Evolutionary conservation across 305 asterid species (phyloP).

Genomic region (Solanum hybrid): DNA sequence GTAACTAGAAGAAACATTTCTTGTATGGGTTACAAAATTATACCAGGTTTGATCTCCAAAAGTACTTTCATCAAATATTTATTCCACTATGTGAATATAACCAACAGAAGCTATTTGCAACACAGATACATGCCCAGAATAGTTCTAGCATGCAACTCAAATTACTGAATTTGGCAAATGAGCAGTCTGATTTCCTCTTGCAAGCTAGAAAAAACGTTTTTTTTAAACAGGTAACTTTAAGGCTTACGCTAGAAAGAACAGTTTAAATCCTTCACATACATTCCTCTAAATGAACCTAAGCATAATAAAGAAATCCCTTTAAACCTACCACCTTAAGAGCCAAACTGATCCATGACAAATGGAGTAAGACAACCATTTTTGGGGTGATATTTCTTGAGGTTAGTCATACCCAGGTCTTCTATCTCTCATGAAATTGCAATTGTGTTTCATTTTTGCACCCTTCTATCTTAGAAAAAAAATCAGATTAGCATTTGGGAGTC

Average conservation of each 20-base stretch:
- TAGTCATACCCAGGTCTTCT: neutral
- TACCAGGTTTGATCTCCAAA: neutral
- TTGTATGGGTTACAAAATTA: neutral
- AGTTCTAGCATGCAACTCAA: neutral
- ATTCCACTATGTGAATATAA: neutral
- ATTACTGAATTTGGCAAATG: neutral
- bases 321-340: neutral
- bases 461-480: neutral
- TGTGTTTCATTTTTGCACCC: neutral
- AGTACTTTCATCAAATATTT: neutral
- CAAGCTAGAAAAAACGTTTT: neutral
- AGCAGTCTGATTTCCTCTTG: neutral
- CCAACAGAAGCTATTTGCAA: neutral
- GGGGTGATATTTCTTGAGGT: neutral
- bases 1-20: neutral
- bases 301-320: neutral
- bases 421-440: neutral
- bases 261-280: neutral
- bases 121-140: neutral
- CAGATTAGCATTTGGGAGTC: neutral
- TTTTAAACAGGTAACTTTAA: neutral
- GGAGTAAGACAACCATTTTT: neutral
- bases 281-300: neutral
- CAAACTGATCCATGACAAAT: neutral
- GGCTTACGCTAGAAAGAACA: neutral